Conservation (phyloP, 208 protist genomes). For the Leishmania major region DNA sequence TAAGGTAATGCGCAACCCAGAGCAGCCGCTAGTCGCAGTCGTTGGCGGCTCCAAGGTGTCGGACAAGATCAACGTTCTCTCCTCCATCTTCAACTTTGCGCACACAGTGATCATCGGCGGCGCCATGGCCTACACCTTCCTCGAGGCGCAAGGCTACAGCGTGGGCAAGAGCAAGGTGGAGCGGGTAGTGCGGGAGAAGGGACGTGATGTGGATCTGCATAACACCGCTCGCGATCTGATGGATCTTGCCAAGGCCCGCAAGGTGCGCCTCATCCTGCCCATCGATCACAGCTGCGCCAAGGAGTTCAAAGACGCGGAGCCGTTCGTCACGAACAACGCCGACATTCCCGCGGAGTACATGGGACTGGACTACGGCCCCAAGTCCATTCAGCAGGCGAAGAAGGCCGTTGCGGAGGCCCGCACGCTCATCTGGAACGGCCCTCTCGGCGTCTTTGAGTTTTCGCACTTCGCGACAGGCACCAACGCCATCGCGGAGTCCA, state of each 20-base stretch:
- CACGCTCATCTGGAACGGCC: conserved; percentile 98
- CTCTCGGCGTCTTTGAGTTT: conserved; percentile 99
- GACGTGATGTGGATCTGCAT: conserved; percentile 81
- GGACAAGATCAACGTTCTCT: conserved; percentile 99
- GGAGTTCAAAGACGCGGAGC: conserved; percentile 88
- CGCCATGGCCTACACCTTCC: conserved; percentile 99
- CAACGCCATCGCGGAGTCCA: conserved; percentile 71
- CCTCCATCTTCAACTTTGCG: conserved; percentile 98
- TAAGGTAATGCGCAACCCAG: conserved; percentile 93
- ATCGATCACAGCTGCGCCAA: conserved; percentile 97
- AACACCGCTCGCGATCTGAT: conserved; percentile 73
- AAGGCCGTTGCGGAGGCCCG: conserved; percentile 79
- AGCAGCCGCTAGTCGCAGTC: conserved; percentile 96
- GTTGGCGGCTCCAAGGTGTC: conserved; percentile 97
- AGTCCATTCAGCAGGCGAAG: conserved; percentile 80
- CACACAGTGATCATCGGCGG: conserved; percentile 99
- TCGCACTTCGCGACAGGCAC: conserved; percentile 93
- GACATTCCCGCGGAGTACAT: conserved; percentile 91
- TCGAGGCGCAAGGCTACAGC: conserved; percentile 84
- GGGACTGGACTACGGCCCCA: conserved; percentile 97
- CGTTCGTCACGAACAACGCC: conserved; percentile 70
- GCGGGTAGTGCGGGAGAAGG: conserved; percentile 81
- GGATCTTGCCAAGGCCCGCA: conserved; percentile 87
- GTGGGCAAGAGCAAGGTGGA: conserved; percentile 97
- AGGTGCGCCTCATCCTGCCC: conserved; percentile 98